These are phyloP conservation scores for Dendrocalamus sinicus DNA, from an alignment of 176 grass and related monocot genomes.

Conservation along the genomic window DNA sequence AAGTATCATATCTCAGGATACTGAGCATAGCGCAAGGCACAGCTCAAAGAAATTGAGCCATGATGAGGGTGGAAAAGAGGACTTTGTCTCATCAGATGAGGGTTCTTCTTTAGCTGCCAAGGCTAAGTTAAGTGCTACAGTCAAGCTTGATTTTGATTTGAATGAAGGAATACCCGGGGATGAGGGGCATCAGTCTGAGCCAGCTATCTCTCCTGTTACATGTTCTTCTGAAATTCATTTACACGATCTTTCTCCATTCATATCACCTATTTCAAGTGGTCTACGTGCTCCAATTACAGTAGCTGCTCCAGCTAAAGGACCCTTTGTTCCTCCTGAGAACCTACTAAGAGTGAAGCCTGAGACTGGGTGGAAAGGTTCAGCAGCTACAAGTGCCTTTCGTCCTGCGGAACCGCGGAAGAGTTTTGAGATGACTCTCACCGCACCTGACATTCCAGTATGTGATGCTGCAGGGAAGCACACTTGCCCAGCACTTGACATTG, in stretches of 20 bases:
- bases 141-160: constrained; percentile 79
- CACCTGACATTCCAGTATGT: constrained; percentile 45
- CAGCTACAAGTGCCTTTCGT: constrained; percentile 84
- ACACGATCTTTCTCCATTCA: constrained; percentile 42
- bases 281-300: constrained; percentile 66
- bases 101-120: constrained; percentile 51
- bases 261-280: constrained; percentile 49
- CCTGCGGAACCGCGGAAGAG: constrained; percentile 66
- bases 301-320: constrained; percentile 67
- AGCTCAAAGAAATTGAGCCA: constrained; percentile 44
- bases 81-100: constrained; percentile 53
- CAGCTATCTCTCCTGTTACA: constrained; percentile 43
- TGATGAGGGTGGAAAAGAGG: constrained; percentile 42
- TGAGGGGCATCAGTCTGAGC: constrained; percentile 58
- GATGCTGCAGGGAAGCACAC: constrained; percentile 54
- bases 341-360: constrained; percentile 67
- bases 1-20: constrained; percentile 21
- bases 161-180: constrained; percentile 77
- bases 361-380: constrained; percentile 85
- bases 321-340: constrained; percentile 77
- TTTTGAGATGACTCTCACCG: constrained; percentile 57
- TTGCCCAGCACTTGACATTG: constrained; percentile 60
- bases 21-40: constrained; percentile 39
- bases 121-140: constrained; percentile 46
- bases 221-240: constrained; percentile 47